Base-by-base conservation (phyloP, 2,329 filamentous ascomycete species). In the Lecanoromycetidae sp. region DNA sequence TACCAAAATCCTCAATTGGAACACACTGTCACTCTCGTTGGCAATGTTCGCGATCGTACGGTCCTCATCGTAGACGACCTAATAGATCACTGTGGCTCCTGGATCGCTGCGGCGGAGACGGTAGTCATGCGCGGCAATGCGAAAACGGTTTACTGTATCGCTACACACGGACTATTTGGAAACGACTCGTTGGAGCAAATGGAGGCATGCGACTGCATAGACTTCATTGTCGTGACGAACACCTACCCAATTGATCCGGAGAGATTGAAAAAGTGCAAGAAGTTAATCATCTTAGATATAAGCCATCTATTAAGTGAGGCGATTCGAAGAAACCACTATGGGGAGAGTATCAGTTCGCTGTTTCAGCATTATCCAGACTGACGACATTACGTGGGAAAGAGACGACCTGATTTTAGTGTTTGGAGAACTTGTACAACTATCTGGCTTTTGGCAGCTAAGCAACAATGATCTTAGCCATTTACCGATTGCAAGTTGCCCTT, bases 51-150 rank as follows among this genome's bases (percentile, higher is more conserved):
- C 60, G 80, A 86, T 61, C 79, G 86, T 49, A 82, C 86, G 0
- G 91, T 96, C 45, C 83, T 98, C 61, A 87, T 98, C 52, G 84
- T 98, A 41, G 91, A 98, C 63, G 91, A 98, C 63, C 96, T 98
- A 84, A 95, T 98, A 60, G 91, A 98, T 68, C 95, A 94, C 69
- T 81, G 87, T 8, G 86, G 84, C 12, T 94, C 87, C 5, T 98
- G 91, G 91, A 93, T 98, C 56, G 90, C 90, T 5, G 91, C 91
- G 5, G 91, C 91, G 10, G 91, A 98, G 70, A 94, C 88, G 1
- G 90, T 94, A 2, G 85, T 94, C 44, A 96, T 96, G 72, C 79
- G 84, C 54, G 93, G 91, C 54, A 77, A 79, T 36, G 91, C 91
- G 1, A 94, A 85, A 57, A 91, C 84, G 65, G 91, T 98, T 29